Percentiles rank a stretch among this genome's conserved stretches.
Conservation (phyloP, 1,284 basidiomycete genomes). For the Cryptococcus hybrid region DNA sequence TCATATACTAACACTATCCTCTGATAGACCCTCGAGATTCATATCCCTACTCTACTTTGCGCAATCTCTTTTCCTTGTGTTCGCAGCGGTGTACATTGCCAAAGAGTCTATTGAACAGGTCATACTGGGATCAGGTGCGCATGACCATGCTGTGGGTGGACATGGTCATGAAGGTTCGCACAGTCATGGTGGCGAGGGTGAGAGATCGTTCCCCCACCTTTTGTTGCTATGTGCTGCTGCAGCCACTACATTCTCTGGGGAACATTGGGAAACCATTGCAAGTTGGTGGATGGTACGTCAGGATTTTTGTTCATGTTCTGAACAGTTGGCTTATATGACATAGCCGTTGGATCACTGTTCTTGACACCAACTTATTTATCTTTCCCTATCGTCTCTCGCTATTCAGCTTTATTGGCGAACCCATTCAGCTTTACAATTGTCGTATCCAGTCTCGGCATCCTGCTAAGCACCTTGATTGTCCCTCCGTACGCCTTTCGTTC, state of each 20-base stretch:
- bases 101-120: conserved; percentile 89
- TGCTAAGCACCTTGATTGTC: conserved; percentile 45
- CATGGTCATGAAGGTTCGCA: conserved; percentile 47
- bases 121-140: conserved; percentile 57
- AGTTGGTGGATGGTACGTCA: conserved; percentile 61
- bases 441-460: conserved; percentile 47
- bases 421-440: conserved; percentile 53
- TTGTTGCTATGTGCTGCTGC: conserved; percentile 58
- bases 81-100: conserved; percentile 86
- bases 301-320: conserved; percentile 37
- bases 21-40: conserved; percentile 64
- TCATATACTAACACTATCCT: neutral
- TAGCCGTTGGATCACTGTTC: conserved; percentile 42
- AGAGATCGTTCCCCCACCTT: conserved; percentile 56
- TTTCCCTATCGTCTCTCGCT: conserved; percentile 15
- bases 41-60: conserved; percentile 80
- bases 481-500: conserved; percentile 54
- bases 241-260: conserved; percentile 54
- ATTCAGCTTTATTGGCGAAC: conserved; percentile 43
- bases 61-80: conserved; percentile 85
- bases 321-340: neutral
- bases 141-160: conserved; percentile 56
- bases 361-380: conserved; percentile 26
- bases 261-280: conserved; percentile 64
- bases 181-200: conserved; percentile 23